These are phyloP conservation scores for Neoarthrinium moseri DNA, from an alignment of 2,329 filamentous ascomycete genomes.

Conservation along the genomic window DNA sequence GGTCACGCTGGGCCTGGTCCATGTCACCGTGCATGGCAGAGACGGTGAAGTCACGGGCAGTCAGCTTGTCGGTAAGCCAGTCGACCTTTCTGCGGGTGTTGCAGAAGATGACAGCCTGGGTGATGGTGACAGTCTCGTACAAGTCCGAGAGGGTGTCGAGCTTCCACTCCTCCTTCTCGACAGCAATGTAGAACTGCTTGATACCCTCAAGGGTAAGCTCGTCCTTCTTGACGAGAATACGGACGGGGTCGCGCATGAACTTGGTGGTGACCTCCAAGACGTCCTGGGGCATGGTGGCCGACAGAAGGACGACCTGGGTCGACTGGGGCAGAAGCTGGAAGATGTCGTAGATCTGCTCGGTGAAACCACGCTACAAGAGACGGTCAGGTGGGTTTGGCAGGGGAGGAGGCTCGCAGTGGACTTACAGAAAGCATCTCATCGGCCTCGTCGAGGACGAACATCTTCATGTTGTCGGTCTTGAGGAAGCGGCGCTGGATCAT, in stretches of 20 bases:
- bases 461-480: constrained; percentile 98
- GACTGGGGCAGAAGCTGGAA: constrained; percentile 98
- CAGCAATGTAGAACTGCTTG: constrained; percentile 99
- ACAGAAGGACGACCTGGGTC: constrained; percentile 97
- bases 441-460: constrained; percentile 99
- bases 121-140: constrained; percentile 99
- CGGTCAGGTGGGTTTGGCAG: background rate
- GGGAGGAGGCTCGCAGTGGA: constrained; percentile 16
- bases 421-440: constrained; percentile 96
- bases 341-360: constrained; percentile 99
- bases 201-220: constrained; percentile 99
- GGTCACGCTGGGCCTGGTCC: constrained; percentile 95
- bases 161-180: constrained; percentile 99
- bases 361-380: constrained; percentile 81
- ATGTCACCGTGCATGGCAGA: constrained; percentile 99
- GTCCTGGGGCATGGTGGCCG: constrained; percentile 98
- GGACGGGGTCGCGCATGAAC: constrained; percentile 99
- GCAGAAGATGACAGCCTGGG: constrained; percentile 99
- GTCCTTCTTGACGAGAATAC: constrained; percentile 99
- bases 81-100: constrained; percentile 99
- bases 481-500: constrained; percentile 99
- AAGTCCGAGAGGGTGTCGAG: constrained; percentile 97
- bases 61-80: constrained; percentile 99
- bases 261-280: constrained; percentile 99
- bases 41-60: constrained; percentile 97